Evolutionary conservation across 129 eudicot species (phyloP), one percentile per base, ranked within the genome.

Genomic region (Oenanthe sinensis): DNA sequence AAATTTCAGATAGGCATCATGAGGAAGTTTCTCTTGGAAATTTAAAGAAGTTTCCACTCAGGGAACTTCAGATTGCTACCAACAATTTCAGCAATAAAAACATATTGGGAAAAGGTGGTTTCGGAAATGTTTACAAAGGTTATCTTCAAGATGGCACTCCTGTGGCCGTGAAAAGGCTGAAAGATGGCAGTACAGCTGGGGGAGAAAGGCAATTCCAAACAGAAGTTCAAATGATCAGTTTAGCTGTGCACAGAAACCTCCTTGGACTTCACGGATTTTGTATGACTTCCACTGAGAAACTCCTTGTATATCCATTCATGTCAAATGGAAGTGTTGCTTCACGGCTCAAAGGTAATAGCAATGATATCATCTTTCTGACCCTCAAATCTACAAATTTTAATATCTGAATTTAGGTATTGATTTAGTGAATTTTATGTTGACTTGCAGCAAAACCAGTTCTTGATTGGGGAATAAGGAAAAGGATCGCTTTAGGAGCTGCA

Each of bases 271-370:
- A 90, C 33, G 97, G 97, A 0, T 92, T 90, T 80, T 92, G 96
- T 48, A 90, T 88, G 91, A 92, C 97, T 42, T 74, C 93, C 75
- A 82, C 89, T 0, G 97, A 92, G 71, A 90, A 87, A 84, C 93
- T 92, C 37, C 80, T 92, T 54, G 97, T 92, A 39, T 92, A 92
- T 78, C 97, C 97, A 8, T 92, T 86, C 71, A 92, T 92, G 97
- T 89, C 93, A 14, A 92, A 92, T 50, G 97, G 97, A 55, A 90
- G 97, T 15, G 97, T 92, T 72, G 96, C 97, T 77, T 87, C 93
- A 3, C 97, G 97, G 55, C 93, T 92, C 75, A 92, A 92, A 80
- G 93, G 97, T 92, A 86, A 73, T 47, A 74, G 13, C 54, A 42
- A 0, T 4, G 39, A 1, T 44, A 6, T 30, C 22, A 30, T 67